Base-by-base conservation (phyloP, 164 flowering plant species). In the Euptelea pleiosperma region DNA sequence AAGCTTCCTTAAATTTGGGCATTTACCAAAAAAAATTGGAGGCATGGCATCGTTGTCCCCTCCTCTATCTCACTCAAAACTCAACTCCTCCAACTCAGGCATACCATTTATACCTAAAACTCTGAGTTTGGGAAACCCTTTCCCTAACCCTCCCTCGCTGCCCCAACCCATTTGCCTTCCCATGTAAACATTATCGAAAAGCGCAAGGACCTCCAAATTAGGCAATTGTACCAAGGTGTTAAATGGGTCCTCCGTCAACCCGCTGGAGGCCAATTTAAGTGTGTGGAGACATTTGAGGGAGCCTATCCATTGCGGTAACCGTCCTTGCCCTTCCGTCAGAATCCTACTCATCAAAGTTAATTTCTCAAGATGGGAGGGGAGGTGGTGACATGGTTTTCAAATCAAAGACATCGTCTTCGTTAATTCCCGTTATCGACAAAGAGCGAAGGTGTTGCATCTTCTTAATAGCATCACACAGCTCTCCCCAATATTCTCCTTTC, bases 301-400 rank as follows among this genome's bases (percentile, higher is more conserved):
- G 41, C 54, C 1, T 4, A 48, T 1, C 63, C 63, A 60, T 9
- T 9, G 3, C 2, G 63, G 63, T 22, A 60, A 29, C 9, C 29
- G 11, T n/a, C n/a, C n/a, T n/a, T n/a, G n/a, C 47, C 44, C 15
- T 10, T 3, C 15, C 4, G 48, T 28, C 46, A 60, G 3, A 6
- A 9, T 5, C 24, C n/a, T n/a, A n/a, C 63, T 55, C 0, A 1
- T 1, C 24, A 60, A 36, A 4, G 0, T 7, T 21, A 60, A 41
- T 19, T 60, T 49, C 45, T 36, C 36, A 1, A 60, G 44, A 10
- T 48, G 8, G 6, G 0, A n/a, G 34, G 4, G 63, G 63, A 26
- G 55, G 63, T 24, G 12, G 41, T 2, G 63, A 49, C 11, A 49
- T 2, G 9, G 37, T 16, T 37, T 60, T 35, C 44, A 60, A 26